Evolutionary conservation across 2,329 filamentous ascomycete genomes (phyloP).

Genomic region (Amphichorda felina): DNA sequence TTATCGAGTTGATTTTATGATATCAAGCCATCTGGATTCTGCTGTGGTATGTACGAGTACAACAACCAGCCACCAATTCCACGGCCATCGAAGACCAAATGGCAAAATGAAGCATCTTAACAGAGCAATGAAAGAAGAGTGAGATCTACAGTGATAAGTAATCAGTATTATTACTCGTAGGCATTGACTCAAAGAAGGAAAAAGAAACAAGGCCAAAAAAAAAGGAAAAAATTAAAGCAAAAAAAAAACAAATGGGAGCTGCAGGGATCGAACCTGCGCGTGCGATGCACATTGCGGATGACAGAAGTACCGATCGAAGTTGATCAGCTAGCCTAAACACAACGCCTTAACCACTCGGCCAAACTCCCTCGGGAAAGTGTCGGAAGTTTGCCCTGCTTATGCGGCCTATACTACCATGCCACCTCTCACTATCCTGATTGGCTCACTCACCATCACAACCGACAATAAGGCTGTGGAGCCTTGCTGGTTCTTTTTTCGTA

Average conservation of each 20-base stretch:
- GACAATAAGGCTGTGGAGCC: no score
- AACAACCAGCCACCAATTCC: no score
- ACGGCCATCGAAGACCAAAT: not conserved
- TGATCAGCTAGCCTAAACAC: conserved; percentile 34
- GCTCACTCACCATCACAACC: no score
- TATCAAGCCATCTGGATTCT: not conserved
- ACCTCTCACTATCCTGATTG: no score
- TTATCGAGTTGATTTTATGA: not conserved
- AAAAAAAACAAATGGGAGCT: conserved; percentile 20
- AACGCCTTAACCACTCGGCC: conserved; percentile 46
- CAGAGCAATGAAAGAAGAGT: no score
- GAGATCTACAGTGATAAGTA: no score
- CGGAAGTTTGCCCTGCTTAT: no score
- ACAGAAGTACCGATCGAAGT: conserved; percentile 6
- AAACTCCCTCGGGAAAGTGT: conserved; percentile 19
- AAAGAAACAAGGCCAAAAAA: not conserved
- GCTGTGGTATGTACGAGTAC: not conserved
- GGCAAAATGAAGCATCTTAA: no score
- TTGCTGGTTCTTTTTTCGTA: no score
- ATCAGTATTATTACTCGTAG: no score
- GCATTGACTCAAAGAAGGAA: not conserved
- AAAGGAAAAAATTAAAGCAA: conserved; percentile 2
- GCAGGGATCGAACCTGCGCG: conserved; percentile 42
- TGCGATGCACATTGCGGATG: conserved; percentile 27
- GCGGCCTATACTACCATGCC: no score